These are phyloP conservation scores for Tubosaeta sp. DNA, from an alignment of 768 basidiomycete genomes.

Conservation along the genomic window DNA sequence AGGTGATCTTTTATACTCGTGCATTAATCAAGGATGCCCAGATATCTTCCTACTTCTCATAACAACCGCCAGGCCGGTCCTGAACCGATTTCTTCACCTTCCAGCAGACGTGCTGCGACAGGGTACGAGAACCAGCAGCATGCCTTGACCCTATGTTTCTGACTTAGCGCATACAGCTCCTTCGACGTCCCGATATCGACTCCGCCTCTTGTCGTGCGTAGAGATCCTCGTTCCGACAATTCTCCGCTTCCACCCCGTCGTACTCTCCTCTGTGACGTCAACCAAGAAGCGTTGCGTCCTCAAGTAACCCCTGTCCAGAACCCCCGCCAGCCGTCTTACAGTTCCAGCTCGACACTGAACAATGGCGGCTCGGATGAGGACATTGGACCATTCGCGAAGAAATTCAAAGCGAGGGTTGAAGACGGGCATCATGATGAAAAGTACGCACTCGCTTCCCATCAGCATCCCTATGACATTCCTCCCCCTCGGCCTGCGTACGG, in stretches of 20 bases:
- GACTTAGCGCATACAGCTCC: slow-evolving; percentile 4
- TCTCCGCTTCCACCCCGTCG: neutral
- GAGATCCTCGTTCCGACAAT: neutral
- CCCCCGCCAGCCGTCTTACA: slow-evolving; percentile 30
- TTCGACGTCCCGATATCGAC: slow-evolving; percentile 7
- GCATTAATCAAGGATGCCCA: slow-evolving; percentile 15
- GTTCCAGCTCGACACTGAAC: slow-evolving; percentile 38
- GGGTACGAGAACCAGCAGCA: neutral
- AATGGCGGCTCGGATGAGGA: slow-evolving; percentile 18
- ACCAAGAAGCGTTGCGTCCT: slow-evolving; percentile 9
- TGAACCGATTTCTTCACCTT: slow-evolving; percentile 5
- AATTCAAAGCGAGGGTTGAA: slow-evolving; percentile 9
- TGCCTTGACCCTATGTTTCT: neutral
- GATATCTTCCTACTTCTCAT: slow-evolving; percentile 9
- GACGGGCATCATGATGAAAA: slow-evolving; percentile 32
- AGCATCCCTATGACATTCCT: slow-evolving; percentile 58
- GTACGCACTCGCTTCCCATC: slow-evolving; percentile 52
- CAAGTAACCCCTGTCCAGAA: slow-evolving; percentile 14
- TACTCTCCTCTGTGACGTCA: slow-evolving; percentile 1
- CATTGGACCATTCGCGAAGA: slow-evolving; percentile 13
- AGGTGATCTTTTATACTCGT: slow-evolving; percentile 14
- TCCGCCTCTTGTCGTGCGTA: slow-evolving; percentile 4
- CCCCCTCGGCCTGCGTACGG: slow-evolving; percentile 46
- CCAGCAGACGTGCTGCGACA: neutral
- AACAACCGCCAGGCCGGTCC: slow-evolving; percentile 21